Base-by-base conservation (phyloP, 75 land plant genomes). In the Cunninghamia lanceolata region DNA sequence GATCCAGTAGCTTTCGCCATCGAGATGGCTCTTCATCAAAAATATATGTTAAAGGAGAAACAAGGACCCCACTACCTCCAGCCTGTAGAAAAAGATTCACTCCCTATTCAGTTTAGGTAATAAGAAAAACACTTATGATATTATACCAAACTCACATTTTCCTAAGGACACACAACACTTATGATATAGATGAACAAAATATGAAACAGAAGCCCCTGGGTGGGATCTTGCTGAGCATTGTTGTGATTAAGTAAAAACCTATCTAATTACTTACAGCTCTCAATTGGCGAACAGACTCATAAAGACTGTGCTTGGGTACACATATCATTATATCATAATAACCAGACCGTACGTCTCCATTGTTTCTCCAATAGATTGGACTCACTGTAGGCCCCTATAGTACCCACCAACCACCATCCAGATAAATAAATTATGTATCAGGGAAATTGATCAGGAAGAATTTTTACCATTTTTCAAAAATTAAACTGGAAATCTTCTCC, bases 21-120 rank as follows among this genome's bases (percentile, higher is more conserved):
- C 99, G 92, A 19, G 97, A 95, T 52, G 97, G 94, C 86, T 97
- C 99, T 86, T 95, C 97, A 74, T 97, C 96, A 82, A 97, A 97
- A 73, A 97, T 95, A 90, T 97, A 97, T 39, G 96, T 97, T 87
- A 97, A 82, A 16, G 96, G 93, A 17, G 95, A 94, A 53, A 95
- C 91, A 36, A 97, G 87, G n/a, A 97, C 95, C 32, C 97, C 99
- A 87, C 99, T 97, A 25, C 99, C 97, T 79, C 95, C 96, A 81
- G 93, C 90, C 97, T 96, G 93, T 86, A 90, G 66, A 78, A 45
- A 45, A 45, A 45, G 4, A 13, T 11, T 3, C 4, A 42, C 15
- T 80, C 32, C 75, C 42, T 10, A 43, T 43, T 39, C 8, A n/a
- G 32, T 80, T 43, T 3, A 19, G 4, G 43, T 5, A 28, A 32